A percentile compares a stretch with the other conserved stretches of the same genome.
phyloP scores from a whole-genome alignment of 2,329 filamentous ascomycete genomes.

The Xylaria sp. region DNA sequence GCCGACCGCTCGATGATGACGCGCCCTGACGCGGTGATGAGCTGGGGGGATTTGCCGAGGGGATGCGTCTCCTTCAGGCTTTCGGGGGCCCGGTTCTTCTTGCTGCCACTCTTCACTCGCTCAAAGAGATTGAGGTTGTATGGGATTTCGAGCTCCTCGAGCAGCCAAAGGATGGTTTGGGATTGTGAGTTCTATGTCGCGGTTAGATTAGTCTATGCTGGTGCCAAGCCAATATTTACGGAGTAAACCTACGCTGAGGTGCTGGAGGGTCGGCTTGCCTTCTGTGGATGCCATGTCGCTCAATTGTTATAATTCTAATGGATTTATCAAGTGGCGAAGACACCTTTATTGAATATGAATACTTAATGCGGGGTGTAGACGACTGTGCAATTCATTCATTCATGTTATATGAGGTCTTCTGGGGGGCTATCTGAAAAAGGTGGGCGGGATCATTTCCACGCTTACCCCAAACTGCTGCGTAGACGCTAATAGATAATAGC shows the following conservation, averaged over 20 bases:
- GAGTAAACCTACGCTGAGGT: slow-evolving; percentile 30
- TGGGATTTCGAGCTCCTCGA: slow-evolving; percentile 42
- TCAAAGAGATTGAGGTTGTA: slow-evolving; percentile 39
- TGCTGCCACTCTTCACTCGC: slow-evolving; percentile 24
- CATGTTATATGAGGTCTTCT: not conserved
- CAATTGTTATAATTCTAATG: not conserved
- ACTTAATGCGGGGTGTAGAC: not conserved
- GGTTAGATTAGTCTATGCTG: not conserved
- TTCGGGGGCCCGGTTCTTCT: slow-evolving; percentile 34
- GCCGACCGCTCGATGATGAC: slow-evolving; percentile 40
- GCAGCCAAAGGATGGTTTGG: slow-evolving; percentile 41
- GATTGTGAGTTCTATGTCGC: slow-evolving; percentile 38
- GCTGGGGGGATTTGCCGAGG: slow-evolving; percentile 41
- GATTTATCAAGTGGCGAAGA: not conserved
- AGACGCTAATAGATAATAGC: not conserved
- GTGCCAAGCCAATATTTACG: not conserved
- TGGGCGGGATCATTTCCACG: slow-evolving; percentile 5
- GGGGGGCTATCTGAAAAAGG: not conserved
- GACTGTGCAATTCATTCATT: not conserved
- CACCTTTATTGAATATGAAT: not conserved
- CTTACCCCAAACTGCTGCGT: not conserved
- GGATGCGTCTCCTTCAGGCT: slow-evolving; percentile 41
- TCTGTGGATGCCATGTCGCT: slow-evolving; percentile 28
- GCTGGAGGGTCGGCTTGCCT: slow-evolving; percentile 35
- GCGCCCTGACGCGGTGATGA: slow-evolving; percentile 36